Conservation (phyloP, 208 protist species). For the Leishmania braziliensis region DNA sequence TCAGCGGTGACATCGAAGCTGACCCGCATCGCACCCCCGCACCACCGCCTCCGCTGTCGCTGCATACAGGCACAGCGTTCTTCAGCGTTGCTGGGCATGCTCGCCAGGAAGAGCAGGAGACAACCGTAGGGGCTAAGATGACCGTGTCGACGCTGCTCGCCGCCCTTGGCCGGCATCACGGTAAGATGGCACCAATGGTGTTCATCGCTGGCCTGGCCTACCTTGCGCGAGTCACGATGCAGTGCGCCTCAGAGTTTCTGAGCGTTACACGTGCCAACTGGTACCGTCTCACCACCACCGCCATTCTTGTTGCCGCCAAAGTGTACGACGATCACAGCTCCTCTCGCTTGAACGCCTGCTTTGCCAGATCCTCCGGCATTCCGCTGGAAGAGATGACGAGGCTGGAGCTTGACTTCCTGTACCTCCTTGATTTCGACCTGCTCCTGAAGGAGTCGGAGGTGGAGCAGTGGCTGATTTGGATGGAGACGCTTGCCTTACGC, state of each 20-base stretch:
- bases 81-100: constrained; percentile 16
- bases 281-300: constrained; percentile 72
- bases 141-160: constrained; percentile 28
- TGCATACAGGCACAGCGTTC: constrained; percentile 4
- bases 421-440: constrained; percentile 82
- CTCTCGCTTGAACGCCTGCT: constrained; percentile 50
- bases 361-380: constrained; percentile 62
- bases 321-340: constrained; percentile 83
- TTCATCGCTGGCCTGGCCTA: constrained; percentile 83
- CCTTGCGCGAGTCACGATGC: constrained; percentile 60
- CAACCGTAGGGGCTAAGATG: constrained; percentile 4
- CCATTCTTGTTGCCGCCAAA: constrained; percentile 82
- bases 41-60: neutral
- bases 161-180: constrained; percentile 27
- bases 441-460: constrained; percentile 77
- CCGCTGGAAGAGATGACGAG: constrained; percentile 60
- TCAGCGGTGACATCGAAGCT: neutral
- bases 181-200: constrained; percentile 64
- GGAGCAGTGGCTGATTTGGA: constrained; percentile 75
- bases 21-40: neutral
- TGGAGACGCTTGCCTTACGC: constrained; percentile 65
- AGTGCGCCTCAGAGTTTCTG: constrained; percentile 44
- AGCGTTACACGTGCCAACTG: constrained; percentile 78
- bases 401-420: constrained; percentile 87
- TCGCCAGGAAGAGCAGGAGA: constrained; percentile 8